phyloP scores from a whole-genome alignment of 169 alveolate genomes.

The Plasmodium fragile region DNA sequence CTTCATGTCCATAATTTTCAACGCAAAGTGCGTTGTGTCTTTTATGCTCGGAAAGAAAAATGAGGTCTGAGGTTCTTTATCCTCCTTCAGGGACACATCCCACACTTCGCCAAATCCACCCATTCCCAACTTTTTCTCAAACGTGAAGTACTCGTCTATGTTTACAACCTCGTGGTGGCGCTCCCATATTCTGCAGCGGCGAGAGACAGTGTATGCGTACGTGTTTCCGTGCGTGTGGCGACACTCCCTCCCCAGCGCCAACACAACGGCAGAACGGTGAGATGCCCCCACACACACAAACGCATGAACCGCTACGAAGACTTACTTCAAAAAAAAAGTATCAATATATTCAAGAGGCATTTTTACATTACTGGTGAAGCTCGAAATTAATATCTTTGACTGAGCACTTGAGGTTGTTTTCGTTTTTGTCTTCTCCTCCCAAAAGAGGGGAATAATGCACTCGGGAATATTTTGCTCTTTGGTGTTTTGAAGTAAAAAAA shows the following conservation, averaged over 20 bases:
- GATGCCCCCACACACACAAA: neutral
- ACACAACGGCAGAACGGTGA: neutral
- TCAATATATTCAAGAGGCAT: conserved; percentile 28
- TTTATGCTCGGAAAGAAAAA: conserved; percentile 41
- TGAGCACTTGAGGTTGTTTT: conserved; percentile 11
- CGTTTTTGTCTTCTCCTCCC: conserved; percentile 30
- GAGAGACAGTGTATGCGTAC: neutral
- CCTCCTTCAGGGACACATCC: conserved; percentile 35
- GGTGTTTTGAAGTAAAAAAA: no score
- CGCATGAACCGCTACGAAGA: neutral
- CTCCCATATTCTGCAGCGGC: conserved; percentile 26
- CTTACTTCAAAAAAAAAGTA: conserved; percentile 32
- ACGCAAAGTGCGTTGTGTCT: conserved; percentile 35
- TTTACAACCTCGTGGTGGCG: conserved; percentile 19
- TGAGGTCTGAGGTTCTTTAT: neutral
- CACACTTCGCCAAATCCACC: conserved; percentile 76
- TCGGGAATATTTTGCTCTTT: conserved; percentile 34
- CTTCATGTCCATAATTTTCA: conserved; percentile 68
- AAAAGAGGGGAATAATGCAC: conserved; percentile 42
- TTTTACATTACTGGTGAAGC: conserved; percentile 15
- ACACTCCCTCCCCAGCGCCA: neutral
- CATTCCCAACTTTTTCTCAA: conserved; percentile 25
- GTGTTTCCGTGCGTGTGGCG: neutral
- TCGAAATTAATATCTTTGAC: conserved; percentile 26
- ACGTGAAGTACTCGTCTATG: conserved; percentile 37